Percentiles rank a stretch among this genome's conserved stretches.
Conservation (phyloP, 257 asterid species). For the Capsicum pubescens region DNA sequence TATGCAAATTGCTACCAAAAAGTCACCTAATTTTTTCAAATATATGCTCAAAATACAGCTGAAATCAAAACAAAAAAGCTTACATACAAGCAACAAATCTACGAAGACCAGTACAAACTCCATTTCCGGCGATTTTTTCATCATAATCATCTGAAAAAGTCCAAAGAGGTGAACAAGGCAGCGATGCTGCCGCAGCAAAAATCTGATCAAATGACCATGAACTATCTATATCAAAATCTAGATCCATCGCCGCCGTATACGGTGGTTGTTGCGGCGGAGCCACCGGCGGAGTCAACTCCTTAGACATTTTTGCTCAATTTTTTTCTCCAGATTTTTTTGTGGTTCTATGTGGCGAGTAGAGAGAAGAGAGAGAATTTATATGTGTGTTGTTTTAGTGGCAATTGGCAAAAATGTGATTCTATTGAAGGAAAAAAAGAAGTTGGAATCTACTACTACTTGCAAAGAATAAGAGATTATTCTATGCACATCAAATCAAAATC, state of each 20-base stretch:
- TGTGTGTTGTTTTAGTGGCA: neutral
- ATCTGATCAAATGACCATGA: conserved; percentile 23
- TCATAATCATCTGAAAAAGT: conserved; percentile 6
- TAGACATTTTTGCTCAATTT: conserved; percentile 15
- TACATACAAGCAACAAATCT: conserved; percentile 26
- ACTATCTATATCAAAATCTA: conserved; percentile 7
- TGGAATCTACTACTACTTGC: conserved; percentile 18
- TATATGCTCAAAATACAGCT: neutral
- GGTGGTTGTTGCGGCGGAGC: neutral
- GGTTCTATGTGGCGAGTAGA: neutral
- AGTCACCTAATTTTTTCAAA: too few relatives aligned
- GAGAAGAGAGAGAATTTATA: neutral
- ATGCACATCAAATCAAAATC: too few relatives aligned
- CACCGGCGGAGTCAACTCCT: neutral
- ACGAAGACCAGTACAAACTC: neutral
- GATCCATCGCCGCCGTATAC: conserved; percentile 16
- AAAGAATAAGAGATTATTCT: neutral
- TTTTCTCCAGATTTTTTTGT: conserved; percentile 11
- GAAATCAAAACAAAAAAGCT: neutral
- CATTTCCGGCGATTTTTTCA: neutral
- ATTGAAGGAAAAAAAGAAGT: neutral
- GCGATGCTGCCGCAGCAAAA: conserved; percentile 12
- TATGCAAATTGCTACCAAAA: too few relatives aligned
- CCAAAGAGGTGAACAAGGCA: conserved; percentile 25
- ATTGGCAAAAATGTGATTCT: neutral